Evolutionary conservation across 139 green algal species (phyloP), one percentile per base, ranked within the genome.

Genomic region (Desmodesmus armatus): DNA sequence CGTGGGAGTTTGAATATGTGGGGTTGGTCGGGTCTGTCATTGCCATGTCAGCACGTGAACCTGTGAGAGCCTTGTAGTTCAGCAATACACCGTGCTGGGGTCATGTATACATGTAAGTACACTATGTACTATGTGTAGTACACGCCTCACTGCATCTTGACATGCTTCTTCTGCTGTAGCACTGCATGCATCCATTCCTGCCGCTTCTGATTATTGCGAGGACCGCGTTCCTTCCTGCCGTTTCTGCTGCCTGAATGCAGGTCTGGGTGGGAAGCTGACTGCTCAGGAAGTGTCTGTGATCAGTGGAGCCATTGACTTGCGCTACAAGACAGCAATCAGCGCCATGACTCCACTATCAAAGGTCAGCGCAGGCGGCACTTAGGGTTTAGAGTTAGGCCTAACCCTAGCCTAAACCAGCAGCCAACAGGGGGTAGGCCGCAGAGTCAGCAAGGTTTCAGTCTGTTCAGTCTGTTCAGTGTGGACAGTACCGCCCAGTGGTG

Each of bases 311-410:
- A 80, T 98, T 39, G 94, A 98, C 74, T 85, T 97, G 58, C 92
- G 90, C 0, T 37, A 92, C 70, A 97, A 97, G 88, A 92, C 75
- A 0, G 96, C 95, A 0, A 2, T 67, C 1, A 69, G 88, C 27
- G 92, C 90, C 31, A 96, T 97, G 92, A 98, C 96, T 0, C 92
- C 91, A 7, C 43, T 97, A 35, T 89, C 94, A 73, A 96, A 96
- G 90, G 80, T 86, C 33, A 23, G 78, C 37, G 23, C 15, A 60
- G 4, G 2, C 9, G 27, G 35, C 35, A 23, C 33, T n/a, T 41
- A n/a, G n/a, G n/a, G n/a, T n/a, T n/a, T 19, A 19, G 19, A n/a
- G 53, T 19, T 65, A 19, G 19, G 19, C 53, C 53, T n/a, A 23
- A 19, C 23, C 21, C 53, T 65, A 65, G 21, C 53, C 53, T 23